Conservation (phyloP, 2,329 filamentous ascomycete genomes). For the Alternaria solani region DNA sequence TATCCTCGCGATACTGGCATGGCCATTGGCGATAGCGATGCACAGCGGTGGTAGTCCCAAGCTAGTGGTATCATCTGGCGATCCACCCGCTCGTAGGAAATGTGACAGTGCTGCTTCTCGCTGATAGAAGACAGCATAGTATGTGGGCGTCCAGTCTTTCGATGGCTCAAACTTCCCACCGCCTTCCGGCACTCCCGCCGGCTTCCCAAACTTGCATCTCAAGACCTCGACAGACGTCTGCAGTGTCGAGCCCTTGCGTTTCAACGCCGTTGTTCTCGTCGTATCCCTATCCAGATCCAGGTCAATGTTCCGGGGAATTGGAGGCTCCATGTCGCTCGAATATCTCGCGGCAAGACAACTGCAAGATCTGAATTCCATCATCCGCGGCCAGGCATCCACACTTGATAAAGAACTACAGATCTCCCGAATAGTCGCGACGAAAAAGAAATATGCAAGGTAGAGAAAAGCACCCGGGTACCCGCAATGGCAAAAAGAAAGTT, state of each 20-base stretch:
- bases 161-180: constrained; percentile 25
- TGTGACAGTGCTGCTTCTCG: constrained; percentile 45
- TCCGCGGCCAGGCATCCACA: constrained; percentile 9
- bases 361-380: constrained; percentile 29
- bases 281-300: constrained; percentile 23
- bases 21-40: constrained; percentile 39
- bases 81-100: constrained; percentile 39
- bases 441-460: constrained; percentile 9
- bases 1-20: constrained; percentile 34
- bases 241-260: constrained; percentile 36
- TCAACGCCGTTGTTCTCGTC: constrained; percentile 12
- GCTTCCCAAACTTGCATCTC: constrained; percentile 40
- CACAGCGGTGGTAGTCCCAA: constrained; percentile 38
- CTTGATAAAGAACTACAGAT: constrained; percentile 4
- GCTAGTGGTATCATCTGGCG: constrained; percentile 34
- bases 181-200: constrained; percentile 14
- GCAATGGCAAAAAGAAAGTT: constrained; percentile 3
- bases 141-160: constrained; percentile 44
- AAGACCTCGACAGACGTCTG: constrained; percentile 44
- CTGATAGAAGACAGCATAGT: constrained; percentile 41
- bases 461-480: neutral
- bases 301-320: constrained; percentile 24
- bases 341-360: constrained; percentile 23
- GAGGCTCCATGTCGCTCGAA: constrained; percentile 25
- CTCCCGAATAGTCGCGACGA: constrained; percentile 1